Base-by-base conservation (phyloP, 768 basidiomycete species). In the Leccinum rimulosum region DNA sequence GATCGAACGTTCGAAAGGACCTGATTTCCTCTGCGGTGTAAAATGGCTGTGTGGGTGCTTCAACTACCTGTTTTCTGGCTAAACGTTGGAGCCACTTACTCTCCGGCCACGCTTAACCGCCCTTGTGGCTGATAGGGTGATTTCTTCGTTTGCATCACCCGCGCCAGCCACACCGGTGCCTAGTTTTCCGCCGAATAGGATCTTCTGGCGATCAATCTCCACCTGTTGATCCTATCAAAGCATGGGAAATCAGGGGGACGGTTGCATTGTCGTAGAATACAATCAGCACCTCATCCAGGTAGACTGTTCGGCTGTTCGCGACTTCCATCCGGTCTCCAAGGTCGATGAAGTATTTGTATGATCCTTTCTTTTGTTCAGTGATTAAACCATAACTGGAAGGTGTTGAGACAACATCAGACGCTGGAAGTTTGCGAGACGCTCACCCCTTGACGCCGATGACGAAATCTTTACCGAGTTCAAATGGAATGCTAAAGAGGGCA, bases 381-480 rank as follows among this genome's bases (percentile, higher is more conserved):
- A 98, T 82, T 48, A 96, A 74, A 9, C 91, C 88, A 72, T 96
- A 99, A 50, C 94, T 97, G 63, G 17, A 25, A 47, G 50, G 60
- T 28, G 31, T 60, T 61, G 58, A 66, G 54, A 15, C 22, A 55
- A 51, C 25, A 35, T 28, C 3, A 50, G 15, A 35, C 5, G 17
- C 36, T 56, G n/a, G 40, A n/a, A 36, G 15, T 43, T 17, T 33
- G 15, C 52, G 51, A 54, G 43, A 59, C 55, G 75, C 79, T 70
- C 68, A 90, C 86, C 92, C 92, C 74, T 93, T 94, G 51, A 93
- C 78, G 10, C 92, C 89, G 61, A 95, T 89, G 6, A 80, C 80
- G 52, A 95, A 81, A 19, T 82, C 85, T 58, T 87, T 79, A 1
- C 85, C 93, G 28, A 98, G 77, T 57, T 87, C 80, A 52, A 99